A percentile compares a stretch with the other conserved stretches of the same genome.
phyloP scores from a whole-genome alignment of 2,329 filamentous ascomycete genomes.

The Phoma sp. region DNA sequence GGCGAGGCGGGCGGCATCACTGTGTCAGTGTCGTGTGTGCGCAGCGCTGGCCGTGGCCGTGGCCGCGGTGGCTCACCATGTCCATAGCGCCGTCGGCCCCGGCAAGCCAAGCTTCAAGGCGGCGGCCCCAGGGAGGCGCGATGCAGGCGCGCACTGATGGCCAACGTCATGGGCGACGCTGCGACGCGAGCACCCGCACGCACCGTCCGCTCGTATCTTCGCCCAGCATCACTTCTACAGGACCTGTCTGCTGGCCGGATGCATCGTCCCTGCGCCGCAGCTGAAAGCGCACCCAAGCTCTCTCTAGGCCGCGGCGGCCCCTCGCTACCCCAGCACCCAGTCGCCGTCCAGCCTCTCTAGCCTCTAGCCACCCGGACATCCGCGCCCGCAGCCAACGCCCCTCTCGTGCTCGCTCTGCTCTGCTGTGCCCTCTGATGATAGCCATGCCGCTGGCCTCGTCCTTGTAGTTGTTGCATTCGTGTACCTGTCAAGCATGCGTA shows the following conservation, averaged over 20 bases:
- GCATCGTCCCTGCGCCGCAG: background rate
- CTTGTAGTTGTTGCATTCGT: background rate
- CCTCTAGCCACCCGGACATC: slow-evolving; percentile 15
- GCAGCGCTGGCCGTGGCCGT: background rate
- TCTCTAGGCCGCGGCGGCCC: background rate
- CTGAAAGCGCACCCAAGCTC: slow-evolving; percentile 8
- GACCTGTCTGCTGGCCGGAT: background rate
- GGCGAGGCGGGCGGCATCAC: background rate
- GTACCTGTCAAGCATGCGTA: slow-evolving; percentile 26
- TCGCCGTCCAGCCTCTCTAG: slow-evolving; percentile 13
- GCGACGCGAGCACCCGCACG: background rate
- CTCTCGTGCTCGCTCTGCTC: slow-evolving; percentile 2
- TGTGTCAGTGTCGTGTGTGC: background rate
- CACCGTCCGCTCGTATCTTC: too few species aligned
- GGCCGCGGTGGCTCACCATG: too few species aligned
- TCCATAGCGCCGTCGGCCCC: background rate
- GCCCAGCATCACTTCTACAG: too few species aligned
- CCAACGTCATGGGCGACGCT: background rate
- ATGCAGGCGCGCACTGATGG: background rate
- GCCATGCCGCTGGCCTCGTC: background rate
- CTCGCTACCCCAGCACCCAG: background rate
- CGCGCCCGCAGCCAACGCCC: slow-evolving; percentile 10
- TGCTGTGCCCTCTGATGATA: background rate
- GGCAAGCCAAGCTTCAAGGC: slow-evolving; percentile 2
- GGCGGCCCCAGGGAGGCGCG: background rate